These are phyloP conservation scores for Annulohypoxylon bovei DNA, from an alignment of 495 filamentous ascomycete species.

Conservation along the genomic window DNA sequence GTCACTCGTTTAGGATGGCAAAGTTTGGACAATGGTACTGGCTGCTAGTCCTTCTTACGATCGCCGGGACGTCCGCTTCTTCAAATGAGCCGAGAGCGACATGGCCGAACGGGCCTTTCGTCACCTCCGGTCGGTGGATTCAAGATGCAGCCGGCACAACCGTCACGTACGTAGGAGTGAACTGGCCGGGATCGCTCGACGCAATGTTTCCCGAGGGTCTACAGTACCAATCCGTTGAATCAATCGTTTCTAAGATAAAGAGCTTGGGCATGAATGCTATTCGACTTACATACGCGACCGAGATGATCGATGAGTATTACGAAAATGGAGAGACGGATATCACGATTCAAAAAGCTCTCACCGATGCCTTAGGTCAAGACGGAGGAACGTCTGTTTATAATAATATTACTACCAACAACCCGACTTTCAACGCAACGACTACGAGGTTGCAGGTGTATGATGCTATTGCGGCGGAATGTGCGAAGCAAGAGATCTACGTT, in stretches of 20 bases:
- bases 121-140: conserved; percentile 59
- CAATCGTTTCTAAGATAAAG: conserved; percentile 61
- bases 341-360: conserved; percentile 56
- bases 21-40: conserved; percentile 9
- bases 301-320: conserved; percentile 66
- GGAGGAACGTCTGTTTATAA: conserved; percentile 55
- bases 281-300: conserved; percentile 65
- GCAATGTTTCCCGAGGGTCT: conserved; percentile 69
- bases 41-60: conserved; percentile 13
- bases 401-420: conserved; percentile 58
- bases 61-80: conserved; percentile 19
- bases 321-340: conserved; percentile 60
- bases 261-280: conserved; percentile 63
- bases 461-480: conserved; percentile 58
- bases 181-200: conserved; percentile 66
- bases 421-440: conserved; percentile 54
- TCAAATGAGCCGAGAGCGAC: conserved; percentile 29
- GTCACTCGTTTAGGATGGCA: conserved; percentile 30
- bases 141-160: conserved; percentile 54
- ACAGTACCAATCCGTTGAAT: conserved; percentile 61
- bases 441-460: conserved; percentile 62
- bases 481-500: conserved; percentile 61
- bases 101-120: conserved; percentile 50
- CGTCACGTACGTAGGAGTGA: conserved; percentile 63
- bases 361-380: conserved; percentile 51